These are phyloP conservation scores for Mycena sp. DNA, from an alignment of 1,284 basidiomycete genomes.

Conservation along the genomic window DNA sequence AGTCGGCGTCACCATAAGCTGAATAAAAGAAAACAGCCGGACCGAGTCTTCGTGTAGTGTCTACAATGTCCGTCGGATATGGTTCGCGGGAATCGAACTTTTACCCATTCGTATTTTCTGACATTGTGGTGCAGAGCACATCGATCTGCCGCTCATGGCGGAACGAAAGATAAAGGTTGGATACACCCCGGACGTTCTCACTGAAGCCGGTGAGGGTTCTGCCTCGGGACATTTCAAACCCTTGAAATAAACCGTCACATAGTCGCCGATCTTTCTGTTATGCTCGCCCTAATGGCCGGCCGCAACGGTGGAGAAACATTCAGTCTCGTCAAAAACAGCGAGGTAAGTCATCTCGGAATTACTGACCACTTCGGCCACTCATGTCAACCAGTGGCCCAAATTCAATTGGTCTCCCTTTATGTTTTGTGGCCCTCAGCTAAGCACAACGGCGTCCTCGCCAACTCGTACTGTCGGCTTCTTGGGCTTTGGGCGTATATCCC, in stretches of 20 bases:
- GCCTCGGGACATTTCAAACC: neutral
- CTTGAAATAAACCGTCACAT: neutral
- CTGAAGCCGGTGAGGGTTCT: constrained; percentile 74
- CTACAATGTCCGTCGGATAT: constrained; percentile 92
- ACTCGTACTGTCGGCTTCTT: constrained; percentile 86
- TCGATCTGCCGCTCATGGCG: constrained; percentile 74
- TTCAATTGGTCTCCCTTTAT: constrained; percentile 85
- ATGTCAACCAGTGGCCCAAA: constrained; percentile 56
- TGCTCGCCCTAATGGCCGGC: constrained; percentile 92
- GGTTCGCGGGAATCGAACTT: constrained; percentile 55
- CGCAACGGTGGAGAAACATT: constrained; percentile 78
- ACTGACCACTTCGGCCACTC: constrained; percentile 1
- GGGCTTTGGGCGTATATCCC: constrained; percentile 93
- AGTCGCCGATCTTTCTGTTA: constrained; percentile 90
- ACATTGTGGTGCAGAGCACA: constrained; percentile 70
- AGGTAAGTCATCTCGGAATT: constrained; percentile 51
- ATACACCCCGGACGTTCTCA: constrained; percentile 92
- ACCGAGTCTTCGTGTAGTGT: constrained; percentile 77
- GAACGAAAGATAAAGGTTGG: constrained; percentile 80
- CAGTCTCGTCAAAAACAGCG: constrained; percentile 72
- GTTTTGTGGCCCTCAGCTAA: constrained; percentile 83
- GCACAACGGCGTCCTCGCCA: constrained; percentile 59
- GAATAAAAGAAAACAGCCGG: constrained; percentile 59
- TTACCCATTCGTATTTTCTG: neutral
- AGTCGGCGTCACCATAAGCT: no score